phyloP scores from a whole-genome alignment of 2,329 filamentous ascomycete genomes.

The Diatrype stigma region DNA sequence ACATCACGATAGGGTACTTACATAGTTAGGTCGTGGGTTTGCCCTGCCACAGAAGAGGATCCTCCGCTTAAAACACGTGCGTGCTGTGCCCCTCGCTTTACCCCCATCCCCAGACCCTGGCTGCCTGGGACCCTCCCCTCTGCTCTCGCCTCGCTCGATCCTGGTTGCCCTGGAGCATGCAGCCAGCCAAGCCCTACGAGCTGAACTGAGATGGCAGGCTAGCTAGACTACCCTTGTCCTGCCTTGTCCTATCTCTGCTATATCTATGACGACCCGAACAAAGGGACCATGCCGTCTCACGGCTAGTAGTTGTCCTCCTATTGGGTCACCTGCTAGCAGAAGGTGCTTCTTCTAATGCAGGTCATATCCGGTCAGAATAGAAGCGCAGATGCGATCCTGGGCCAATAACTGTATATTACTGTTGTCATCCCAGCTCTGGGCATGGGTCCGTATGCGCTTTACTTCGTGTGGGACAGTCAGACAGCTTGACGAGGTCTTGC shows the following conservation, averaged over 20 bases:
- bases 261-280: neutral
- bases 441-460: neutral
- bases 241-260: neutral
- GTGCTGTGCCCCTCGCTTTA: too few relatives aligned
- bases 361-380: neutral
- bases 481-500: neutral
- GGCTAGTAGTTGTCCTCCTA: neutral
- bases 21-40: too few relatives aligned
- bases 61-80: too few relatives aligned
- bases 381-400: neutral
- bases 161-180: too few relatives aligned
- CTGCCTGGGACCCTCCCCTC: too few relatives aligned
- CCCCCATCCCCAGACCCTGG: too few relatives aligned
- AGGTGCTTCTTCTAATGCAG: neutral
- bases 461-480: neutral
- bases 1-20: too few relatives aligned
- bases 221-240: neutral
- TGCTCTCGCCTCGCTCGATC: too few relatives aligned
- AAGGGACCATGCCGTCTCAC: neutral
- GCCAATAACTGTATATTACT: neutral
- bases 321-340: neutral
- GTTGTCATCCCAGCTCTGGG: neutral
- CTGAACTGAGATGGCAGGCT: neutral
- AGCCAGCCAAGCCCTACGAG: neutral
- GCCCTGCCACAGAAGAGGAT: too few relatives aligned